phyloP scores from a whole-genome alignment of 176 grass and related monocot species.

The Panicum miliaceum region DNA sequence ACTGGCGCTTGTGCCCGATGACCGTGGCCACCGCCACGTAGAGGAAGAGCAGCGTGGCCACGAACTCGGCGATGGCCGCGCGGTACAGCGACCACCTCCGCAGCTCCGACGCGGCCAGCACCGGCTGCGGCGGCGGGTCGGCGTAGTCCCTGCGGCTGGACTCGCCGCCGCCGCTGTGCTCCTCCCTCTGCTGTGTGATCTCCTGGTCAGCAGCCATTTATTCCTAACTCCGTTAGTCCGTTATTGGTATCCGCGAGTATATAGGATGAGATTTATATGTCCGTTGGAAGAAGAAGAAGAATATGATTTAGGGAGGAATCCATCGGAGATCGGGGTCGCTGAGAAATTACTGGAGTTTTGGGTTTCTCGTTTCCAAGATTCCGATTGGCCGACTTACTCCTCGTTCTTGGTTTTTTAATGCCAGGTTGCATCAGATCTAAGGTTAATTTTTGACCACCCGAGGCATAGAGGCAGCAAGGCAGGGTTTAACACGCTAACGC shows the following conservation, averaged over 20 bases:
- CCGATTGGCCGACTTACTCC: conserved; percentile 20
- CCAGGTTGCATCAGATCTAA: conserved; percentile 16
- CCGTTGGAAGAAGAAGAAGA: neutral
- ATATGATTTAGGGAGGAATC: neutral
- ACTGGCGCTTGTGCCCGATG: conserved; percentile 45
- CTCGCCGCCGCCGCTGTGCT: conserved; percentile 4
- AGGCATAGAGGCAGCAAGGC: neutral
- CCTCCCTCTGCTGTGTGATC: neutral
- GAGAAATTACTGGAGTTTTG: neutral
- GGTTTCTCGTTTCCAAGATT: conserved; percentile 30
- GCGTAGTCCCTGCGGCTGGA: conserved; percentile 14
- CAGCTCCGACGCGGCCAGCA: conserved; percentile 40
- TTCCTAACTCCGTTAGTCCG: neutral
- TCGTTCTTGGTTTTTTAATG: conserved; percentile 15
- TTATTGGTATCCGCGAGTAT: too few relatives aligned
- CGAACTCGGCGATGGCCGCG: conserved; percentile 57
- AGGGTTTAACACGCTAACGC: neutral
- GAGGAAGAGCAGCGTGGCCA: conserved; percentile 56
- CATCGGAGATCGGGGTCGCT: neutral
- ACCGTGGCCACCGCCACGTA: conserved; percentile 57
- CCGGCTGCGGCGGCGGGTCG: conserved; percentile 29
- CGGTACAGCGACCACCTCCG: conserved; percentile 56
- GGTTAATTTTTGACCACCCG: neutral
- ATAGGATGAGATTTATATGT: neutral
- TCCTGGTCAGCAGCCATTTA: conserved; percentile 5